A percentile compares a stretch with the other conserved stretches of the same genome.
Conservation (phyloP, 2,329 filamentous ascomycete species). For the Fusarium siculi region DNA sequence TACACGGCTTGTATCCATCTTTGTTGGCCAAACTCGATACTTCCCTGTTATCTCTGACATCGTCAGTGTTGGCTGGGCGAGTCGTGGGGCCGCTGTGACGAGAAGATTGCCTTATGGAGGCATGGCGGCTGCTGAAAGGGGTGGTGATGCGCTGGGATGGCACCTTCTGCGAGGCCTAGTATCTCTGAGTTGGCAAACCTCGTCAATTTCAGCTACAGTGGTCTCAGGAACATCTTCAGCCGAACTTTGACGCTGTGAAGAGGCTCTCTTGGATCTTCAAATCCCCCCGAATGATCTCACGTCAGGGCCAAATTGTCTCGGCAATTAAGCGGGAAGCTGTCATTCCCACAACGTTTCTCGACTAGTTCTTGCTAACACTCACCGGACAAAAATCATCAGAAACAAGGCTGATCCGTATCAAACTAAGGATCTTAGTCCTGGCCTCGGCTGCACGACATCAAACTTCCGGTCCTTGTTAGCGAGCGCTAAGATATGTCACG, state of each 20-base stretch:
- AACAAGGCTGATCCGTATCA: conserved; percentile 19
- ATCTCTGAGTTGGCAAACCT: neutral
- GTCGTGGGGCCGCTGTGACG: conserved; percentile 28
- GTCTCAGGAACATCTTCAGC: neutral
- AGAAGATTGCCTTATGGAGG: conserved; percentile 15
- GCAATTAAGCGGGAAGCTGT: neutral
- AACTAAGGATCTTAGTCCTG: conserved; percentile 23
- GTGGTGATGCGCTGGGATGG: conserved; percentile 13
- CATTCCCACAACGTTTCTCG: neutral
- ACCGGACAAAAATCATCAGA: neutral
- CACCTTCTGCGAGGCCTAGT: neutral
- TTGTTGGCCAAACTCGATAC: conserved; percentile 1
- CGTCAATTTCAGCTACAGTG: neutral
- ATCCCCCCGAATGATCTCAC: neutral
- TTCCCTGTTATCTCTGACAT: conserved; percentile 1
- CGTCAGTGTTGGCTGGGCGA: neutral
- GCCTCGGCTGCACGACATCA: conserved; percentile 34
- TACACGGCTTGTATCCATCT: conserved; percentile 7
- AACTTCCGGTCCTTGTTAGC: conserved; percentile 13
- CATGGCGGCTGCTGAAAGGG: conserved; percentile 24
- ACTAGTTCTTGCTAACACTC: neutral
- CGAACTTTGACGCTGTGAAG: neutral
- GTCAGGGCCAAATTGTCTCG: neutral
- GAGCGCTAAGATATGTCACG: conserved; percentile 14
- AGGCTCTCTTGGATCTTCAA: neutral